Evolutionary conservation across 2,329 filamentous ascomycete species (phyloP).

Genomic region (Monilinia aucupariae): DNA sequence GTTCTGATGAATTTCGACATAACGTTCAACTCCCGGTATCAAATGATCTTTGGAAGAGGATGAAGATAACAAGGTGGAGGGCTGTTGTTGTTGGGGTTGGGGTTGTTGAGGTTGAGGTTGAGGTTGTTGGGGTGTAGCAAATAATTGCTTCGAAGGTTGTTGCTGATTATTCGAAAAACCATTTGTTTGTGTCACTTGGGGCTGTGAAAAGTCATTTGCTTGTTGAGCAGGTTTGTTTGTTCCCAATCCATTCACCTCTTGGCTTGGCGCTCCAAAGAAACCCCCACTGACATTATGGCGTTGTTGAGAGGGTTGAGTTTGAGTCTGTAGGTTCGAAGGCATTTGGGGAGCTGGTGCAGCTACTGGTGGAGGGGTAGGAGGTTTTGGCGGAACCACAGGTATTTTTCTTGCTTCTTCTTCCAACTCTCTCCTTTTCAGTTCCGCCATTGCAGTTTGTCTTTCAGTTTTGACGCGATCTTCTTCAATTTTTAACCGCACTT

Average conservation of each 20-base stretch:
- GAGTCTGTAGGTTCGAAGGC: background rate
- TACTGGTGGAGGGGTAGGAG: conserved; percentile 23
- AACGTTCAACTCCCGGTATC: conserved; percentile 39
- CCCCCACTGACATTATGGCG: background rate
- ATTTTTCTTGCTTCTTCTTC: conserved; percentile 37
- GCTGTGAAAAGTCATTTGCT: background rate
- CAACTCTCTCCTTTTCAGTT: conserved; percentile 44
- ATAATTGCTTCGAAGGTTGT: conserved; percentile 3
- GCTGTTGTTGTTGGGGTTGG: conserved; percentile 8
- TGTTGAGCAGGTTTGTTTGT: conserved; percentile 5
- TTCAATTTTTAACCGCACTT: conserved; percentile 14
- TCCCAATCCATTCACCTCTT: background rate
- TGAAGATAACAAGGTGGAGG: conserved; percentile 1
- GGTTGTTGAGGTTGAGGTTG: too few relatives aligned
- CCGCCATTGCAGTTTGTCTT: conserved; percentile 47
- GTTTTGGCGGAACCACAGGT: conserved; percentile 25
- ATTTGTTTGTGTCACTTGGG: background rate
- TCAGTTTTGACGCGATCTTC: conserved; percentile 28
- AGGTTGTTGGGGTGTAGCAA: background rate
- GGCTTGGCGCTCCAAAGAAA: background rate
- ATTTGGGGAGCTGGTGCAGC: conserved; percentile 4
- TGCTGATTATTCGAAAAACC: background rate
- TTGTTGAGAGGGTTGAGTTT: background rate
- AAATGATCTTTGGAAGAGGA: conserved; percentile 17
- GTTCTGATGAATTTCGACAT: conserved; percentile 57